Evolutionary conservation across 2,329 filamentous ascomycete genomes (phyloP).

Genomic region (Monosporascus sp.): DNA sequence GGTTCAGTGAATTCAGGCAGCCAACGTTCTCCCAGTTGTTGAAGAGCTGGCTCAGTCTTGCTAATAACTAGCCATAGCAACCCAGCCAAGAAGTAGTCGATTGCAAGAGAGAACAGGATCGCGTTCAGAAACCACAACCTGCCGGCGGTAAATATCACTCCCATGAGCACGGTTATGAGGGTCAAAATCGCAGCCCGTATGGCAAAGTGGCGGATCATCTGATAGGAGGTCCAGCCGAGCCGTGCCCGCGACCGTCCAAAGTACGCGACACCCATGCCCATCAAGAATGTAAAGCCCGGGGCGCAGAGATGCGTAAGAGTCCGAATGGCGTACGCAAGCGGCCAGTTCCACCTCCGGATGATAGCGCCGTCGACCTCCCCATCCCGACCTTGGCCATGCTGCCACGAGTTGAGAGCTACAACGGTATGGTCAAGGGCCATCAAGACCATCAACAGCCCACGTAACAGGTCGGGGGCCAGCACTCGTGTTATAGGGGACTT

Average conservation of each 20-base stretch:
- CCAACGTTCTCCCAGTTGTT: slow-evolving; percentile 17
- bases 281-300: slow-evolving; percentile 39
- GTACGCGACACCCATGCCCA: slow-evolving; percentile 40
- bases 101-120: slow-evolving; percentile 37
- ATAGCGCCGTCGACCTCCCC: slow-evolving; percentile 30
- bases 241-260: slow-evolving; percentile 35
- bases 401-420: slow-evolving; percentile 34
- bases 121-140: slow-evolving; percentile 37
- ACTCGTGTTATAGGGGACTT: slow-evolving; percentile 17
- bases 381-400: slow-evolving; percentile 32
- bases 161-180: slow-evolving; percentile 25
- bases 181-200: slow-evolving; percentile 32
- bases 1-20: neutral
- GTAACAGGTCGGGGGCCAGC: slow-evolving; percentile 38
- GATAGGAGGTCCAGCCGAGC: slow-evolving; percentile 31
- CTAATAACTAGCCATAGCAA: slow-evolving; percentile 33
- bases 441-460: slow-evolving; percentile 37
- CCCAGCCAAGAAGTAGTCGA: slow-evolving; percentile 40
- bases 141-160: slow-evolving; percentile 27
- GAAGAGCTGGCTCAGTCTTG: slow-evolving; percentile 28
- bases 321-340: slow-evolving; percentile 32
- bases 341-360: slow-evolving; percentile 32
- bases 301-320: slow-evolving; percentile 40
- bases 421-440: slow-evolving; percentile 40
- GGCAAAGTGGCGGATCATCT: slow-evolving; percentile 33